Base-by-base conservation (phyloP, 208 protist genomes). In the Crithidia expoeki region DNA sequence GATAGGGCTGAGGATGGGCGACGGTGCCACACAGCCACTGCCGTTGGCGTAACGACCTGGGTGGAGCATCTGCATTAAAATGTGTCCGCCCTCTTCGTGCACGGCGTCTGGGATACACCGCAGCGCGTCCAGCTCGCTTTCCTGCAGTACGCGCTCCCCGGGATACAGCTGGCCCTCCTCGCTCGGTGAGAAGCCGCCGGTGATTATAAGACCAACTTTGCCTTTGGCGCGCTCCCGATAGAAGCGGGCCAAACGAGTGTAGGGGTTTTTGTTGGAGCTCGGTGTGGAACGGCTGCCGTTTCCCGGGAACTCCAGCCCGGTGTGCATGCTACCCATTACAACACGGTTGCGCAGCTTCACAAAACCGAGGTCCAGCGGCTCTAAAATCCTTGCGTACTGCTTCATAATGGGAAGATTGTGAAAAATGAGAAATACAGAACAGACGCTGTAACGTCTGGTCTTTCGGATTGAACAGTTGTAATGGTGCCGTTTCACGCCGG, bases 11-110 rank as follows among this genome's bases (percentile, higher is more conserved):
- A 83, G 73, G 28, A 58, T 71, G 9, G 78, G 80, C 9, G 84
- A 90, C 25, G 88, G 70, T 12, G 90, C 91, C 27, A 94, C 33
- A 65, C 78, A 85, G 56, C 75, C 74, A 2, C 53, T 40, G 4
- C 75, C 68, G 23, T 84, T 79, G 10, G 89, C 82, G 33, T 94
- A 91, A 7, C 95, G 84, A 0, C 96, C 96, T 1, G 85, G 74
- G 75, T 98, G 95, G 32, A 98, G 83, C 51, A 97, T 93, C 82
- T 98, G 95, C 65, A 97, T 93, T 4, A 95, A 63, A 33, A 98
- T 93, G 70, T 91, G 83, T 2, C 91, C 88, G 3, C 89, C 94
- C 46, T 97, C 86, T 16, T 70, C 46, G 71, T 98, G 95, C 19
- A 98, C 91, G 0, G 94, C 94, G 7, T 81, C 58, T 2, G 94